Evolutionary conservation across 805 yeast genomes (phyloP), one percentile per base, ranked within the genome.

Genomic region (Wickerhamiella allomyrinae): DNA sequence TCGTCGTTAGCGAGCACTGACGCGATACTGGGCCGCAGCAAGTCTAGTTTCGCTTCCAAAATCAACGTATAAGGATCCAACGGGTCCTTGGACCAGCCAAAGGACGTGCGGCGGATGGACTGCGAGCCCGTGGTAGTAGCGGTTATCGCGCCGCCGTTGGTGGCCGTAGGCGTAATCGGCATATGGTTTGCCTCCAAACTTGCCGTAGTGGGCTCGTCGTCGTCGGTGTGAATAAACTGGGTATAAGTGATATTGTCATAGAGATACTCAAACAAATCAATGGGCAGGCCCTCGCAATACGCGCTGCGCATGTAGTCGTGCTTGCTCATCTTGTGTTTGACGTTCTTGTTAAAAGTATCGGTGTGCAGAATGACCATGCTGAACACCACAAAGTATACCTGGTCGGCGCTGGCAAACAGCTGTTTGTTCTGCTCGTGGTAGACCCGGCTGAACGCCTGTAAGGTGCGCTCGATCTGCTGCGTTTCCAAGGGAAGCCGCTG

Each of bases 281-380:
- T 54, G 2, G 68, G 52, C 8, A 65, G 50, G 8, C 61, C 62
- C 20, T 59, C 59, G 17, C 55, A 52, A 35, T 52, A 49, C 14
- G 65, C 56, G 38, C 72, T 73, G 34, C 67, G 66, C 13, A 77
- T 65, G 52, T 75, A 81, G 47, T 79, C 86, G 3, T 63, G 57
- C 51, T 70, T 76, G 8, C 75, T 59, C 82, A 81, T 79, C 55
- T 81, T 81, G 42, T 63, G 68, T 51, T 71, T 75, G 58, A 79
- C 79, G 55, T 71, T 76, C 15, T 69, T 68, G 58, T 80, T 81
- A 61, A 77, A 81, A 44, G 65, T 70, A 54, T 80, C 91, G 0
- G 91, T 81, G 54, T 81, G 89, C 24, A 81, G 60, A 68, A 81
- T 76, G 37, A 81, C 65, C 34, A 81, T 57, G 2, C 85, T 76